Evolutionary conservation across 352 stramenopile genomes (phyloP).

Genomic region (Globisporangium paroecandrum): DNA sequence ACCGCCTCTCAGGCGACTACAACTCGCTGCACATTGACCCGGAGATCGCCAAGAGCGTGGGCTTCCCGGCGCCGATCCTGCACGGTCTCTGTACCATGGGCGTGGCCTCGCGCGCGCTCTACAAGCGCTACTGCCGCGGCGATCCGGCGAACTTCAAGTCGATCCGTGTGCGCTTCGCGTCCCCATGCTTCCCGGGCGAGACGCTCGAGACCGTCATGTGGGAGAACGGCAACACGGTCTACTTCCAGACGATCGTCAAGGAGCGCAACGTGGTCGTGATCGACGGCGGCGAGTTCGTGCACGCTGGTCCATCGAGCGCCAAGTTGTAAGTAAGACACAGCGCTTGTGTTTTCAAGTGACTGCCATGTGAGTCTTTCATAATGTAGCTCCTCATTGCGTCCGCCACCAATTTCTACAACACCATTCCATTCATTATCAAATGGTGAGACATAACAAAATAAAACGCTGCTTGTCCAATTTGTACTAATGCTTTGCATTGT

Average conservation of each 20-base stretch:
- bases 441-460: background rate
- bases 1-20: constrained; percentile 94
- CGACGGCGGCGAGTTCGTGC: constrained; percentile 77
- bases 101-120: constrained; percentile 72
- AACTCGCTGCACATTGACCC: constrained; percentile 94
- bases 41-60: constrained; percentile 67
- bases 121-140: constrained; percentile 73
- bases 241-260: constrained; percentile 74
- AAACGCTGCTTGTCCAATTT: constrained; percentile 1
- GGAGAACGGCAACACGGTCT: constrained; percentile 47
- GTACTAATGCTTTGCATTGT: constrained; percentile 19
- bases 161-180: constrained; percentile 87
- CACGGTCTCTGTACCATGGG: constrained; percentile 94
- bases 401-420: background rate
- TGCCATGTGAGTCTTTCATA: background rate
- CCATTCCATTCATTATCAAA: background rate
- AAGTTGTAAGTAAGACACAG: constrained; percentile 9
- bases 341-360: background rate
- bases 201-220: constrained; percentile 86
- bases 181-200: constrained; percentile 82
- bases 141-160: constrained; percentile 74
- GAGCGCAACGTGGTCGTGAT: constrained; percentile 76
- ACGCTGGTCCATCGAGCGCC: constrained; percentile 17
- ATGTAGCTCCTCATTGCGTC: background rate
- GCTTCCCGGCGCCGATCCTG: constrained; percentile 87